phyloP scores from a whole-genome alignment of 2,329 filamentous ascomycete species.

The Cordyceps fumosorosea region DNA sequence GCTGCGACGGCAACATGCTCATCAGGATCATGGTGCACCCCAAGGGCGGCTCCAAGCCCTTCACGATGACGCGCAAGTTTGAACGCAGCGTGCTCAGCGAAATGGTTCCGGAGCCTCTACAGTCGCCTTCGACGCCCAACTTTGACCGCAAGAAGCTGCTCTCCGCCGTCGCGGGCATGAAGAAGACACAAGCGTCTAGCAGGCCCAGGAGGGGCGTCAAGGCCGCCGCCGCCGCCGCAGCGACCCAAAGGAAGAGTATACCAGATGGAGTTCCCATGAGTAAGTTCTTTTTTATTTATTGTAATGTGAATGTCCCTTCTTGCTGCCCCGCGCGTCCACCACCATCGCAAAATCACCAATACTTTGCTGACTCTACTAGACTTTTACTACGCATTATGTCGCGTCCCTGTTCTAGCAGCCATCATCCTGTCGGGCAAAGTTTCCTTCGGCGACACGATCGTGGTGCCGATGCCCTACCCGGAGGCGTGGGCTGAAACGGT shows the following conservation, averaged over 20 bases:
- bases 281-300: neutral
- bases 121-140: constrained; percentile 15
- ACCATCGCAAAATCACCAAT: neutral
- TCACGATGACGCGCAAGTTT: constrained; percentile 44
- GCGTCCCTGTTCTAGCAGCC: constrained; percentile 47
- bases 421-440: constrained; percentile 50
- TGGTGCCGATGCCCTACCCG: constrained; percentile 52
- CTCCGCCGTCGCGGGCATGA: constrained; percentile 7
- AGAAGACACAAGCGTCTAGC: neutral
- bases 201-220: neutral
- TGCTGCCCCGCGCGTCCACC: no score
- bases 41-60: constrained; percentile 34
- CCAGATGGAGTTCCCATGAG: constrained; percentile 18
- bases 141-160: constrained; percentile 17
- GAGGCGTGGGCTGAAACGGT: constrained; percentile 50
- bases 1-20: constrained; percentile 18
- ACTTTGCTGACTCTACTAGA: constrained; percentile 16
- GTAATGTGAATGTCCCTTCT: no score
- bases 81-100: constrained; percentile 41
- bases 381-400: constrained; percentile 25
- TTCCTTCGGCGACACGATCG: constrained; percentile 44
- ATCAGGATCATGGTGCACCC: constrained; percentile 25
- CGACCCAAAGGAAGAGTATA: neutral
- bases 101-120: constrained; percentile 34
- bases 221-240: no score